Evolutionary conservation across 192 early-diverging fungal species (phyloP), one percentile per base, ranked within the genome.

Genomic region (Phycomyces blakesleeanus): DNA sequence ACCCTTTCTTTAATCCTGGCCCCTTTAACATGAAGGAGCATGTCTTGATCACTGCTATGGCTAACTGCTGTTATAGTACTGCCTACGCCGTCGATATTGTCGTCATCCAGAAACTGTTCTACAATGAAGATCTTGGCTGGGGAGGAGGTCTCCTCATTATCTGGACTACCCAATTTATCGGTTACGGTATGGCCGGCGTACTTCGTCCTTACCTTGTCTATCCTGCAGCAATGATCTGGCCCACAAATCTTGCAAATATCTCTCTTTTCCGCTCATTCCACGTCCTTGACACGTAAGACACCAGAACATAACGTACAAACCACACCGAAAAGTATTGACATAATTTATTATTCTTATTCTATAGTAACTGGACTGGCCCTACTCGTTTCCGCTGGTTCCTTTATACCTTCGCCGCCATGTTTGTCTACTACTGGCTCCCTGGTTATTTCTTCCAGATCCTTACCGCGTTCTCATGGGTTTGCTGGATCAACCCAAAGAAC

Each of bases 201-300:
- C 77, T 78, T 47, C 88, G 93, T 27, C 83, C 84, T 22, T 93
- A 86, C 72, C 76, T 97, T n/a, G 92, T 97, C 8, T 83, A 87
- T 53, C 93, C 93, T 26, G 76, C 89, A 2, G 77, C 85, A 8
- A 94, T 96, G 92, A 78, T 92, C 44, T 98, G 94, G 94, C 94
- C 94, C 2, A 62, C 81, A 2, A 88, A 81, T 29, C 79, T 97
- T 29, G 80, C 90, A 38, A 85, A 83, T 50, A 85, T 91, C 27
- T 85, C 90, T 11, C 72, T 94, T 22, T 91, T 93, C 73, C 83
- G 84, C 16, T 85, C 89, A 2, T 81, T 94, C 51, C 91, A 95
- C 68, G 41, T 63, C 27, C 26, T 25, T 12, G 52, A 58, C 1
- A 44, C 34, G 1, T 67, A 69, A 41, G 22, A 16, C 20, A 2